Percentiles rank a stretch among this genome's conserved stretches.
phyloP scores from a whole-genome alignment of 352 stramenopile genomes.

The Phytopythium ostracodes region DNA sequence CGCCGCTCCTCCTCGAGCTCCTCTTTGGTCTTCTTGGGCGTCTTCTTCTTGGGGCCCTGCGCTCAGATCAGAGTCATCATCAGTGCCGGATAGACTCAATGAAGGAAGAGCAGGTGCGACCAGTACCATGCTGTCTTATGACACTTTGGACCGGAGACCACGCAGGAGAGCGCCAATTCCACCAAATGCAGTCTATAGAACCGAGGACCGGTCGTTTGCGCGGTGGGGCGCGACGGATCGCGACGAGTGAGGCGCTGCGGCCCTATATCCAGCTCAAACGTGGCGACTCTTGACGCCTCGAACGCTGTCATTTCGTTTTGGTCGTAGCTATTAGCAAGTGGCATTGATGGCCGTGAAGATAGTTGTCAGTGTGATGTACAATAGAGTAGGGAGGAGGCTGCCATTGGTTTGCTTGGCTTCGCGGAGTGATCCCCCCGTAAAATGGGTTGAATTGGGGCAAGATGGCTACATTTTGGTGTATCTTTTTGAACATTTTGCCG shows the following conservation, averaged over 20 bases:
- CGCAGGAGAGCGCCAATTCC: background rate
- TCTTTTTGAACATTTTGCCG: too few species aligned
- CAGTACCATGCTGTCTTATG: background rate
- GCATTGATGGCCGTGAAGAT: background rate
- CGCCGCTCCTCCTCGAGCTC: slow-evolving; percentile 73
- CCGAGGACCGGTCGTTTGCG: background rate
- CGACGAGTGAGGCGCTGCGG: background rate
- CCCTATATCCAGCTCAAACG: background rate
- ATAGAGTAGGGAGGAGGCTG: too few species aligned
- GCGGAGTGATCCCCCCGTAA: too few species aligned
- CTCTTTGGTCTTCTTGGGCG: slow-evolving; percentile 79
- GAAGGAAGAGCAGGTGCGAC: background rate
- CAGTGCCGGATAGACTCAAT: background rate
- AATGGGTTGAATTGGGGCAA: too few species aligned
- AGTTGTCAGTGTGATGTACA: too few species aligned
- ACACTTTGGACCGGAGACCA: too few species aligned
- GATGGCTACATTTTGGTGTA: background rate
- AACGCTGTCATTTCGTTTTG: background rate
- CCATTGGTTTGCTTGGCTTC: background rate
- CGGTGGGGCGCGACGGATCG: background rate
- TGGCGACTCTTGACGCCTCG: background rate
- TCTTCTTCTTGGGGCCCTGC: slow-evolving; percentile 78
- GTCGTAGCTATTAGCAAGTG: too few species aligned
- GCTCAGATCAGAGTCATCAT: background rate
- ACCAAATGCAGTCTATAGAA: too few species aligned